Percentiles rank a stretch among this genome's conserved stretches.
These are phyloP conservation scores for Boletus semigastroideus DNA, from an alignment of 1,284 basidiomycete genomes.

Conservation along the genomic window DNA sequence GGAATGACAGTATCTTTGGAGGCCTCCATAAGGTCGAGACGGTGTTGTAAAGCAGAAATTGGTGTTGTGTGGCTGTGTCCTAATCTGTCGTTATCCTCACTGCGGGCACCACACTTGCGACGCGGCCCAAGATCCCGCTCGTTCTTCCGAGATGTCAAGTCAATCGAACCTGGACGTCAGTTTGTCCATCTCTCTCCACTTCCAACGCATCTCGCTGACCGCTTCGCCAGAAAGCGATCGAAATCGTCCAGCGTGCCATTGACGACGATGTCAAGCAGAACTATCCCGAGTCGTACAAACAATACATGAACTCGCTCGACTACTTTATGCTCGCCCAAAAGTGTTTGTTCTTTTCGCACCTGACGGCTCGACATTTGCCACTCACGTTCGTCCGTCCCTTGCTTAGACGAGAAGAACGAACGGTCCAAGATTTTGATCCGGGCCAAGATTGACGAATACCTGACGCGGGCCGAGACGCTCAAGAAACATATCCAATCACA, in stretches of 20 bases:
- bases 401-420: conserved; percentile 94
- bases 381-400: background rate
- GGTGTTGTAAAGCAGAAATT: background rate
- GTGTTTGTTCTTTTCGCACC: conserved; percentile 39
- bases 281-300: conserved; percentile 93
- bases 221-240: conserved; percentile 81
- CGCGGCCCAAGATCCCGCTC: too few species aligned
- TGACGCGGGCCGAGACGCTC: conserved; percentile 88
- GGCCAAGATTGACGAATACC: conserved; percentile 90
- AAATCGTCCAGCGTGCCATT: conserved; percentile 93
- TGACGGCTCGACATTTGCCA: background rate
- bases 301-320: conserved; percentile 93
- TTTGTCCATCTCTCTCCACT: background rate
- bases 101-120: too few species aligned
- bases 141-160: conserved; percentile 20
- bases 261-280: conserved; percentile 94
- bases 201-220: conserved; percentile 14
- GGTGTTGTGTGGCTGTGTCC: conserved; percentile 20
- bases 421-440: conserved; percentile 89
- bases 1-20: conserved; percentile 18
- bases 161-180: conserved; percentile 34
- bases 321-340: conserved; percentile 93
- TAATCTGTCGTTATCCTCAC: background rate
- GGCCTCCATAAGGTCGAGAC: conserved; percentile 5
- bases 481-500: conserved; percentile 77